phyloP scores from a whole-genome alignment of 1,139 yeast genomes.

The Candida freyschussii region DNA sequence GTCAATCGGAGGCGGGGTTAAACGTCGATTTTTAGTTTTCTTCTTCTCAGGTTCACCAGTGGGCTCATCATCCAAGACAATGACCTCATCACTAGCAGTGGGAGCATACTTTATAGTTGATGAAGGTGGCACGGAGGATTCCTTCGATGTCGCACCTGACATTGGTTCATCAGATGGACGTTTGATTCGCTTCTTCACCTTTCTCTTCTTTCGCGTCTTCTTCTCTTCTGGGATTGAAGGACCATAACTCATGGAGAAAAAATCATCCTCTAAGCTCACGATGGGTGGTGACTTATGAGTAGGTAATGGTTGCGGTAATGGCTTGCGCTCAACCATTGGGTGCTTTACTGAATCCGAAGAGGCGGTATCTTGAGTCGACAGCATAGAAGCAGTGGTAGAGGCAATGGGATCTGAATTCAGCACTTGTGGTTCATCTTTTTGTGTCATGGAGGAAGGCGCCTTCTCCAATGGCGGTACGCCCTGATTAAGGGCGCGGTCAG shows the following conservation, averaged over 20 bases:
- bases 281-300: too few relatives aligned
- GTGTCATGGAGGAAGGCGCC: too few relatives aligned
- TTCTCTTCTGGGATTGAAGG: slow-evolving; percentile 3
- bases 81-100: neutral
- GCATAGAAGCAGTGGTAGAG: slow-evolving; percentile 1
- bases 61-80: slow-evolving; percentile 7
- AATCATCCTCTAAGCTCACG: slow-evolving; percentile 22
- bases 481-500: too few relatives aligned
- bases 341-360: neutral
- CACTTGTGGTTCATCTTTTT: neutral
- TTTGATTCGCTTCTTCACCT: slow-evolving; percentile 10
- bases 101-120: neutral
- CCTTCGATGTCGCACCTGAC: neutral
- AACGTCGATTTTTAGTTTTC: slow-evolving; percentile 4
- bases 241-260: slow-evolving; percentile 20
- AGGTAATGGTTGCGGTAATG: too few relatives aligned
- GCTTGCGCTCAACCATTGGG: neutral
- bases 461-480: too few relatives aligned
- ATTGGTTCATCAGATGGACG: neutral
- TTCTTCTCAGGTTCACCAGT: slow-evolving; percentile 3
- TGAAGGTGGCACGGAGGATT: too few relatives aligned
- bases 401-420: too few relatives aligned
- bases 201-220: slow-evolving; percentile 18
- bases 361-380: slow-evolving; percentile 1
- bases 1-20: slow-evolving; percentile 20